These are phyloP conservation scores for Suhomyces canberraensis DNA, from an alignment of 805 yeast species.

Conservation along the genomic window DNA sequence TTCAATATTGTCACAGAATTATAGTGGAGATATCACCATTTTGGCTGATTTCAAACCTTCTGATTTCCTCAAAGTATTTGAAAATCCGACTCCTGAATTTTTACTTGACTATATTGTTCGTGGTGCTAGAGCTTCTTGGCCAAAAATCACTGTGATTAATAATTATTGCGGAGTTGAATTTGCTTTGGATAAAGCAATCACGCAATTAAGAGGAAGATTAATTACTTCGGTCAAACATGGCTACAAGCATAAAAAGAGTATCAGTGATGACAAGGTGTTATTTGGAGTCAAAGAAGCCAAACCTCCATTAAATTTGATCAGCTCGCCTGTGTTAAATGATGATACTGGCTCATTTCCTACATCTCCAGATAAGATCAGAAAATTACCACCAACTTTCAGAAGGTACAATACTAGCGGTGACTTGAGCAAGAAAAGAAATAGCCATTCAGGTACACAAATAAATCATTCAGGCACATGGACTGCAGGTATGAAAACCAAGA, in stretches of 20 bases:
- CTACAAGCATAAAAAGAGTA: slow-evolving; percentile 4
- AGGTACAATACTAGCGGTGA: slow-evolving; percentile 21
- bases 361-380: slow-evolving; percentile 8
- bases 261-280: background rate
- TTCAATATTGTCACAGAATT: slow-evolving; percentile 78
- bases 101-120: slow-evolving; percentile 65
- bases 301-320: slow-evolving; percentile 16
- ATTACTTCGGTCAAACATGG: slow-evolving; percentile 30
- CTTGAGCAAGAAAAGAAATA: background rate
- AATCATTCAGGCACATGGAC: background rate
- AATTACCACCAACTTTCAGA: slow-evolving; percentile 19
- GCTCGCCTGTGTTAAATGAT: slow-evolving; percentile 19
- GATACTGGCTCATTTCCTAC: slow-evolving; percentile 7
- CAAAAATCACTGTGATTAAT: slow-evolving; percentile 75
- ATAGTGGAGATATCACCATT: slow-evolving; percentile 92
- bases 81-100: slow-evolving; percentile 80
- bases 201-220: slow-evolving; percentile 59
- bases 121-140: slow-evolving; percentile 95
- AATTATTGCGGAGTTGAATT: slow-evolving; percentile 91
- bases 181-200: slow-evolving; percentile 76
- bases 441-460: background rate
- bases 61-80: slow-evolving; percentile 61
- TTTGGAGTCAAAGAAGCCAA: background rate
- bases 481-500: slow-evolving; percentile 8
- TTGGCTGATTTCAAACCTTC: slow-evolving; percentile 66